Evolutionary conservation across 176 grass and related monocot genomes (phyloP).

Genomic region (Musa acuminata): DNA sequence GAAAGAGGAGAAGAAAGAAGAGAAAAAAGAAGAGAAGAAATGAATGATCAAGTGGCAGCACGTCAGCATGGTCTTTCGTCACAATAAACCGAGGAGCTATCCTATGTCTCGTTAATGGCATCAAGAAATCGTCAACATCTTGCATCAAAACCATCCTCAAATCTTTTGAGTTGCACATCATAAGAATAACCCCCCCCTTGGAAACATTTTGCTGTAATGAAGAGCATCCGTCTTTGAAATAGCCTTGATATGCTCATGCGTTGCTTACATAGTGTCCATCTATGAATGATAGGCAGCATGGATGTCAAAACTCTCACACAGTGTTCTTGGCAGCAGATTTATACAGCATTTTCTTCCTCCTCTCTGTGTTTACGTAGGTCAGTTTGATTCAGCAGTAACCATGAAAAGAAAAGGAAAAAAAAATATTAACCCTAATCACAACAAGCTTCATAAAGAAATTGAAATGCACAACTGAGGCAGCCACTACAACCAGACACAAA

Average conservation of each 20-base stretch:
- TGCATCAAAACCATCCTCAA: not conserved
- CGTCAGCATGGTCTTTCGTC: not conserved
- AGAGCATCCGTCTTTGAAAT: not conserved
- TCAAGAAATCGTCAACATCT: not conserved
- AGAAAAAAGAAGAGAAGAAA: slow-evolving; percentile 6
- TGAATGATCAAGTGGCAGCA: not conserved
- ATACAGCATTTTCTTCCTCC: no score
- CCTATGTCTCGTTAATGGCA: not conserved
- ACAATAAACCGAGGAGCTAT: not conserved
- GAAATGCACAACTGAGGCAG: no score
- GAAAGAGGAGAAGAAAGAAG: slow-evolving; percentile 3
- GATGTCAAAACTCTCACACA: not conserved
- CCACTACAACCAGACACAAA: no score
- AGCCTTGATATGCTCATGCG: not conserved
- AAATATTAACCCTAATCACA: no score
- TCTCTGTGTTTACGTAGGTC: no score
- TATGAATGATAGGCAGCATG: not conserved
- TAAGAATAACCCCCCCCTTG: not conserved
- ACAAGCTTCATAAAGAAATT: no score
- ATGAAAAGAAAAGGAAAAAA: no score
- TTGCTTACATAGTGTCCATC: not conserved
- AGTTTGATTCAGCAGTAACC: no score
- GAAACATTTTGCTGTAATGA: not conserved
- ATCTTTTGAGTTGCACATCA: not conserved
- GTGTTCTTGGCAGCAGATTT: not conserved